Conservation (phyloP, 305 asterid genomes). For the Solanum hybrid region DNA sequence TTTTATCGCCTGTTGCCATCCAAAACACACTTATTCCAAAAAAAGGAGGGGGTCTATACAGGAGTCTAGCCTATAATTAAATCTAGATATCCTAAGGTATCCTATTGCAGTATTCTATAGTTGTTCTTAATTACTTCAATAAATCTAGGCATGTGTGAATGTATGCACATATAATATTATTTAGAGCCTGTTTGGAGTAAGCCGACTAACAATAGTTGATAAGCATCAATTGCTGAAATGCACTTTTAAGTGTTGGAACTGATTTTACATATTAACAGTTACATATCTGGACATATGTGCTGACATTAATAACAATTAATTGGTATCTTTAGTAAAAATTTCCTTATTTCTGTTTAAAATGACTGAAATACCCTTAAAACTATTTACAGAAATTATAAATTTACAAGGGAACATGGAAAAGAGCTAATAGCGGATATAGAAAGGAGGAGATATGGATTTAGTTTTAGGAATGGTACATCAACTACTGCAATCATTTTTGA, state of each 20-base stretch:
- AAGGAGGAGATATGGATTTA: neutral
- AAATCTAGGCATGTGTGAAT: neutral
- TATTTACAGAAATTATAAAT: neutral
- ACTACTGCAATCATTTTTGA: neutral
- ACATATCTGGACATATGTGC: neutral
- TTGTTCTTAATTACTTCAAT: neutral
- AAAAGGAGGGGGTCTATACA: neutral
- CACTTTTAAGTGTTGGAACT: neutral
- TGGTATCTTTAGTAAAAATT: neutral
- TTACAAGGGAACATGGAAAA: neutral
- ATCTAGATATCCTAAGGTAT: neutral
- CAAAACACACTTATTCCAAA: neutral
- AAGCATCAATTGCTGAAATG: neutral
- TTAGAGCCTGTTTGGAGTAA: neutral
- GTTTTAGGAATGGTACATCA: neutral
- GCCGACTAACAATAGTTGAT: neutral
- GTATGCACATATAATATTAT: neutral
- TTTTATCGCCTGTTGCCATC: neutral
- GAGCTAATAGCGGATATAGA: neutral
- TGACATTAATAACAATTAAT: neutral
- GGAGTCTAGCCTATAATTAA: neutral
- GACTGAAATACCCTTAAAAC: neutral
- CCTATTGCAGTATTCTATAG: neutral
- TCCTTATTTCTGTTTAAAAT: neutral
- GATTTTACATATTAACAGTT: neutral